Conservation (phyloP, 225 moss, liverwort and hornwort species). For the Asterella californica region DNA sequence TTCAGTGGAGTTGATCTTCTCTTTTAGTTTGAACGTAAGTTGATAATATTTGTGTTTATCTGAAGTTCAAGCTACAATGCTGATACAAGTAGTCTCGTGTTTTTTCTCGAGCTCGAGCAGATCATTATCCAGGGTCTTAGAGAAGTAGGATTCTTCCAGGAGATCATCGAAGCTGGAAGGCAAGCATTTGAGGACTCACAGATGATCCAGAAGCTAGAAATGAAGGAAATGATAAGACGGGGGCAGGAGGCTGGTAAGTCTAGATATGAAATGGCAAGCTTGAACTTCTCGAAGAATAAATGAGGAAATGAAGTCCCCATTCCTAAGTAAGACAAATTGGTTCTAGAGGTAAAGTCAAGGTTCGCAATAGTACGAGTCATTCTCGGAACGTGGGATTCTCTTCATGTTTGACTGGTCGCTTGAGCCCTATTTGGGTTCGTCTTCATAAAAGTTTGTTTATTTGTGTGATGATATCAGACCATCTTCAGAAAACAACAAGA, state of each 20-base stretch:
- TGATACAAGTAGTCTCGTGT: neutral
- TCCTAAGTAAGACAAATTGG: no score
- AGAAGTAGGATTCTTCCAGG: slow-evolving; percentile 16
- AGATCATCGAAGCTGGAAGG: neutral
- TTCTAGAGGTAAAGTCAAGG: no score
- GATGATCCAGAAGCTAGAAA: neutral
- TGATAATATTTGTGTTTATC: no score
- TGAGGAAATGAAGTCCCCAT: neutral
- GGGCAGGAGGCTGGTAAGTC: slow-evolving; percentile 5
- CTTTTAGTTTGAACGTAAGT: no score
- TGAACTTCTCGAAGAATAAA: neutral
- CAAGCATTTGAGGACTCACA: neutral
- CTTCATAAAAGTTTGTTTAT: no score
- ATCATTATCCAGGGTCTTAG: slow-evolving; percentile 4
- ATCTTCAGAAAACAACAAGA: no score
- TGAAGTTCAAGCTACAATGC: neutral
- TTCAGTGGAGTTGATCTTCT: neutral
- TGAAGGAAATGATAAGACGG: slow-evolving; percentile 11
- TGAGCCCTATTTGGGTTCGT: no score
- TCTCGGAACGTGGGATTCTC: no score
- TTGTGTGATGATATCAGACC: no score
- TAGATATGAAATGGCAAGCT: slow-evolving; percentile 2
- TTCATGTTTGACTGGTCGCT: no score
- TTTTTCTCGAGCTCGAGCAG: neutral
- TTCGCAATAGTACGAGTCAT: no score